Base-by-base conservation (phyloP, 495 filamentous ascomycete species). In the Podospora comata region DNA sequence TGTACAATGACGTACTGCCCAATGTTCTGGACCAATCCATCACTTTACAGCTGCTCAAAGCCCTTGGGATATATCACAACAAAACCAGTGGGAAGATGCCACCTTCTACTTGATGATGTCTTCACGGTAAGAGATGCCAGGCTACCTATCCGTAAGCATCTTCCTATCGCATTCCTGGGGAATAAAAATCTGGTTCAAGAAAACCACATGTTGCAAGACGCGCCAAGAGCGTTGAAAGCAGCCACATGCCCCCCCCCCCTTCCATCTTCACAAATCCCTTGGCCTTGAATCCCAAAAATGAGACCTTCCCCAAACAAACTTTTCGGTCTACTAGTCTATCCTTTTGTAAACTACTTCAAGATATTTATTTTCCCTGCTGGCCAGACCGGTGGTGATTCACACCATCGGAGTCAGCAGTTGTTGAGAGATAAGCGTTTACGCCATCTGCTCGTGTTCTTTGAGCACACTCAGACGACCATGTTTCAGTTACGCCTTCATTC, bases 1-100 rank as follows among this genome's bases (percentile, higher is more conserved):
- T 63, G 61, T 63, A 63, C n/a, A 63, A 63, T 63, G 61, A 63
- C 61, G 61, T 63, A 63, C 48, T 63, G 61, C 61, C 20, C 30
- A 5, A 32, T 27, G 20, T 27, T 19, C 16, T 26, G 23, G 15
- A 19, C 16, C 20, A 18, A 23, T 27, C 55, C n/a, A 26, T 58
- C 55, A 7, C 23, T 19, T 58, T 7, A 58, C 5, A 20, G 5
- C 5, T 19, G n/a, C 5, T 20, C 9, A n/a, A 26, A 57, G 19
- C 5, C 15, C 9, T 57, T 57, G 11, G 7, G 9, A 18, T 57
- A 58, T 56, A 56, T 18, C 15, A 16, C n/a, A 9, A 58, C n/a
- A 58, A 58, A 5, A 9, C n/a, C 55, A n/a, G 6, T 7, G 18
- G 4, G n/a, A 58, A 20, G 55, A 58, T 58, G 55, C 55, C 23